Conservation (phyloP, 2,329 filamentous ascomycete species). For the Cadophora malorum region DNA sequence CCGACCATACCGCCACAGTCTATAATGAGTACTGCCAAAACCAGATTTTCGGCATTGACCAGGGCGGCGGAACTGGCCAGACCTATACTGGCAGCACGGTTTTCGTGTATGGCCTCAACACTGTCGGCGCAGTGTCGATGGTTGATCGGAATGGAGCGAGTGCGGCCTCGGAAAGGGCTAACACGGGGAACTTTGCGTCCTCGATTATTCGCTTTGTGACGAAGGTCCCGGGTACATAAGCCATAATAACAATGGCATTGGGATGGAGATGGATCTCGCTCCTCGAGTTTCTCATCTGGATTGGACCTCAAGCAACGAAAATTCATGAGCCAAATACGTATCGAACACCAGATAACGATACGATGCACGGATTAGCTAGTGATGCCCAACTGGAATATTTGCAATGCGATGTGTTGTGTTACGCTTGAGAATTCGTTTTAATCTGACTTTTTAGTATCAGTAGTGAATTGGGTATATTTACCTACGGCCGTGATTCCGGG, state of each 20-base stretch:
- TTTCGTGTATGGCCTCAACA: slow-evolving; percentile 15
- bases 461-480: no score
- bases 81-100: slow-evolving; percentile 9
- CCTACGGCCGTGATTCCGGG: no score
- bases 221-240: slow-evolving; percentile 30
- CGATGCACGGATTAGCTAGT: neutral
- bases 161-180: slow-evolving; percentile 3
- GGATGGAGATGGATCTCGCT: no score
- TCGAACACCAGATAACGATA: neutral
- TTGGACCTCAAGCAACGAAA: no score
- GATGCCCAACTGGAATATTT: neutral
- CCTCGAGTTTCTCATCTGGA: no score
- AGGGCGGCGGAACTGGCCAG: slow-evolving; percentile 12
- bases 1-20: slow-evolving; percentile 13
- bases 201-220: slow-evolving; percentile 17
- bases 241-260: neutral
- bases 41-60: slow-evolving; percentile 19
- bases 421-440: no score
- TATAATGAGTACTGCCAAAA: slow-evolving; percentile 22
- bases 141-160: slow-evolving; percentile 15
- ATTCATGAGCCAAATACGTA: no score
- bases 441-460: no score
- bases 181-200: slow-evolving; percentile 16
- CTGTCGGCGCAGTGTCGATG: slow-evolving; percentile 17
- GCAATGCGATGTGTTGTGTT: neutral